Evolutionary conservation across 495 filamentous ascomycete species (phyloP).

Genomic region (Chaetomium fimeti): DNA sequence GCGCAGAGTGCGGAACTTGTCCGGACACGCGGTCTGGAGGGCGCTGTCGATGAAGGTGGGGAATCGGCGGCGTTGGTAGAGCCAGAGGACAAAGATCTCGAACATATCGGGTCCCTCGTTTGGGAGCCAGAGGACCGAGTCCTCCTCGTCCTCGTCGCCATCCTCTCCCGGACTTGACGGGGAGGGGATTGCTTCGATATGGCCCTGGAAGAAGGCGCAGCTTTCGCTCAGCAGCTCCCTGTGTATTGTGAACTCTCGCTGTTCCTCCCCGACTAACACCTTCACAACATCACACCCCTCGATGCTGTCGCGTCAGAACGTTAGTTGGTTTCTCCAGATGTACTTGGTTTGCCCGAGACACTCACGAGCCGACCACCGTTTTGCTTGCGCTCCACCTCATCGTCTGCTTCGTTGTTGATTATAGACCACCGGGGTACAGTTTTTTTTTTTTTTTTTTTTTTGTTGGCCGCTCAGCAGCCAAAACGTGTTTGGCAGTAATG

Average conservation of each 20-base stretch:
- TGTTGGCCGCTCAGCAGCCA: constrained; percentile 10
- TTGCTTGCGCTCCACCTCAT: constrained; percentile 30
- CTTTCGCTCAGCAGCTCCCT: constrained; percentile 40
- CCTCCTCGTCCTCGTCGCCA: constrained; percentile 24
- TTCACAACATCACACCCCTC: constrained; percentile 38
- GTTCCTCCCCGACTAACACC: constrained; percentile 45
- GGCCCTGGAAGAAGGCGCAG: constrained; percentile 44
- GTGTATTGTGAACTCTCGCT: constrained; percentile 44
- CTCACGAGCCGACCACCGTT: constrained; percentile 25
- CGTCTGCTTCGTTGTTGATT: background rate
- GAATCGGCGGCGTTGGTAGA: constrained; percentile 41
- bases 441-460: background rate
- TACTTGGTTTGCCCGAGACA: background rate
- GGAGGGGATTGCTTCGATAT: constrained; percentile 36
- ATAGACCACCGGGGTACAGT: no score
- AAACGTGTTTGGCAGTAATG: background rate
- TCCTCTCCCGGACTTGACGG: constrained; percentile 11
- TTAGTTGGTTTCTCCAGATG: constrained; percentile 7
- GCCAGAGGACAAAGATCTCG: constrained; percentile 48
- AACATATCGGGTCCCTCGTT: constrained; percentile 48
- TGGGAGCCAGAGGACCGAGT: constrained; percentile 41
- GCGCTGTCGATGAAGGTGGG: constrained; percentile 41
- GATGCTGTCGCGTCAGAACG: constrained; percentile 17
- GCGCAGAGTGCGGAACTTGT: constrained; percentile 26
- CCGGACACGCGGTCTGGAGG: constrained; percentile 32